Evolutionary conservation across 108 stramenopile species (phyloP), one percentile per base, ranked within the genome.

Genomic region (Nitzschia sp.): DNA sequence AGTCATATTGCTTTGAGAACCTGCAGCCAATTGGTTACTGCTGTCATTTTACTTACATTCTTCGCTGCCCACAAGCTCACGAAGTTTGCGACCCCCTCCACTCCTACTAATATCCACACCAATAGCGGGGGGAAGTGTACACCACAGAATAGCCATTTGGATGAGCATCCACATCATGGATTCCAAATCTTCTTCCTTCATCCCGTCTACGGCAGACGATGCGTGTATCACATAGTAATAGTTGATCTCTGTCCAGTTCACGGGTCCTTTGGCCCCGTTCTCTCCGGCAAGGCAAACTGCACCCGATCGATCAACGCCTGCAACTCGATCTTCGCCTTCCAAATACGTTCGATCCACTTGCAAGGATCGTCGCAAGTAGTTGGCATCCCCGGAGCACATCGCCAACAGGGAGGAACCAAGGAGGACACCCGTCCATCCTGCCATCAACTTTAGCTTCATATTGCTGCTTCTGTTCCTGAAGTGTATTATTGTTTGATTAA

Each of bases 181-280:
- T 53, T 75, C 66, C 51, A 75, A 38, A n/a, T 53, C 28, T 19
- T 58, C 64, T 24, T 66, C 59, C 18, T 60, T 46, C 35, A 35
- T 36, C 15, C 31, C 36, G 29, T 34, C 58, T 9, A 45, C 3
- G 6, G 67, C 26, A 30, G 68, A 49, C 13, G 51, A 35, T 29
- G 64, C 54, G 28, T 75, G 54, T 13, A 75, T 66, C 8, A 67
- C 49, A 51, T 75, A 75, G 59, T 68, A 75, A 32, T 59, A 75
- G 15, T 63, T 46, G 23, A 75, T 63, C 21, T 67, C 65, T 3
- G 74, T 75, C 59, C 24, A 31, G 1, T 24, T 36, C 2, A 60
- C 46, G 8, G 66, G 32, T n/a, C 27, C 67, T 30, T 26, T 33
- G 29, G 29, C 65, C 11, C 45, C 49, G 18, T 49, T 15, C 1